Base-by-base conservation (phyloP, 441 rosid species). In the Viola pubescens region DNA sequence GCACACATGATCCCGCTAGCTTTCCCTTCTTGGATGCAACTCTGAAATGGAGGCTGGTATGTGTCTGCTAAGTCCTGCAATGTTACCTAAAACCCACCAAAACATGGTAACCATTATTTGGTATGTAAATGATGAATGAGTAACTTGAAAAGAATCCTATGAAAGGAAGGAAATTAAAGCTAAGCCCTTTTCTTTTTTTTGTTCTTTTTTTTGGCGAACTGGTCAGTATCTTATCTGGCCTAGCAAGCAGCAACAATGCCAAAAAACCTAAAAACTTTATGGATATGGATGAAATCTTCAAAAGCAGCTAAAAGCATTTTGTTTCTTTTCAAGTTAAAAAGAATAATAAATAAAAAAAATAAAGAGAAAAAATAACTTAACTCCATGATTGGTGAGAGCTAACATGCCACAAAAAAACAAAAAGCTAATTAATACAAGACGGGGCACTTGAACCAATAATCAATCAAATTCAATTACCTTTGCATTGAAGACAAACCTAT, bases 1-100 rank as follows among this genome's bases (percentile, higher is more conserved):
- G 92, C 87, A 56, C 97, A 92, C 98, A 89, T 89, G 58, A 89
- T 82, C 40, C 97, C 87, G 45, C 95, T 87, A 37, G 90, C 97
- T 70, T 71, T 59, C 4, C 85, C 97, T 66, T 92, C 80, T 70
- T 70, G 69, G 34, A 92, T 66, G 66, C 97, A 92, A 48, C 75
- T 81, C 74, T 74, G 72, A 66, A 92, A 89, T 14, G 96, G 97
- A 40, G 97, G 98, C 61, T 92, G 95, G 75, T 80, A 92, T 4
- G 97, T 87, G 45, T 92, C 96, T 3, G 89, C 97, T 57, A 92
- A 41, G 65, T 92, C 97, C 69, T 82, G 94, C 51, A 65, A 11
- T 7, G 84, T 81, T 12, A 89, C 95, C 96, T 91, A 55, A 7
- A 62, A 42, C 34, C 34, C 34, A 1, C 34, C 34, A 26, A 26